Evolutionary conservation across 768 basidiomycete genomes (phyloP).

Genomic region (Termitomyces sp.): DNA sequence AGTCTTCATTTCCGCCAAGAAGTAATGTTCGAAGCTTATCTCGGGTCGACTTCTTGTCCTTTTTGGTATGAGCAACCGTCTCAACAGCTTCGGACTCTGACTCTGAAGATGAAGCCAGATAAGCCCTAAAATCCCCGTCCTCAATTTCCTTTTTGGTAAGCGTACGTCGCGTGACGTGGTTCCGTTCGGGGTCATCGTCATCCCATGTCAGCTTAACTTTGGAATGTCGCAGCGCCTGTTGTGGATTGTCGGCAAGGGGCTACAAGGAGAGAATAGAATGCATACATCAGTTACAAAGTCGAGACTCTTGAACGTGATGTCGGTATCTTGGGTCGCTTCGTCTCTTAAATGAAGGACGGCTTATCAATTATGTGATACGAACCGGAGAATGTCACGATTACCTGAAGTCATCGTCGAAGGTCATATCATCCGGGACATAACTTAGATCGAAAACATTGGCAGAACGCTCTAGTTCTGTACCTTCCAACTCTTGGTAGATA

Average conservation of each 20-base stretch:
- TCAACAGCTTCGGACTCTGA: constrained; percentile 32
- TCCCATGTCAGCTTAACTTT: constrained; percentile 99
- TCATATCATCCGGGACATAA: constrained; percentile 88
- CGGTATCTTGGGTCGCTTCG: constrained; percentile 67
- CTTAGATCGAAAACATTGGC: constrained; percentile 96
- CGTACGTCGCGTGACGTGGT: constrained; percentile 69
- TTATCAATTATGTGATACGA: neutral
- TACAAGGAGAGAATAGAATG: constrained; percentile 4
- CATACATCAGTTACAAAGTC: constrained; percentile 93
- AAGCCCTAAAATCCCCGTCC: constrained; percentile 82
- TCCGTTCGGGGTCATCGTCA: constrained; percentile 89
- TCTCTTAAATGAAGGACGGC: constrained; percentile 46
- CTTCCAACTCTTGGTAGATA: constrained; percentile 82
- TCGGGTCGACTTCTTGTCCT: constrained; percentile 42
- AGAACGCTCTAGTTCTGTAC: constrained; percentile 93
- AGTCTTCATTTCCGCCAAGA: constrained; percentile 56
- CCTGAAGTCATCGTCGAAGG: constrained; percentile 74
- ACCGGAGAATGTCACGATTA: constrained; percentile 19
- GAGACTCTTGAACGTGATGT: constrained; percentile 58
- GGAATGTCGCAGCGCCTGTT: constrained; percentile 90
- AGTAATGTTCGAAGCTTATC: constrained; percentile 74
- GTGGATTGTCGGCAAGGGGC: neutral
- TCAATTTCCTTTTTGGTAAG: constrained; percentile 85
- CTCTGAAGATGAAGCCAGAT: constrained; percentile 67
- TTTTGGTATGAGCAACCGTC: constrained; percentile 18